Evolutionary conservation across 1,284 basidiomycete genomes (phyloP), one percentile per base, ranked within the genome.

Genomic region (Megacollybia platyphylla): DNA sequence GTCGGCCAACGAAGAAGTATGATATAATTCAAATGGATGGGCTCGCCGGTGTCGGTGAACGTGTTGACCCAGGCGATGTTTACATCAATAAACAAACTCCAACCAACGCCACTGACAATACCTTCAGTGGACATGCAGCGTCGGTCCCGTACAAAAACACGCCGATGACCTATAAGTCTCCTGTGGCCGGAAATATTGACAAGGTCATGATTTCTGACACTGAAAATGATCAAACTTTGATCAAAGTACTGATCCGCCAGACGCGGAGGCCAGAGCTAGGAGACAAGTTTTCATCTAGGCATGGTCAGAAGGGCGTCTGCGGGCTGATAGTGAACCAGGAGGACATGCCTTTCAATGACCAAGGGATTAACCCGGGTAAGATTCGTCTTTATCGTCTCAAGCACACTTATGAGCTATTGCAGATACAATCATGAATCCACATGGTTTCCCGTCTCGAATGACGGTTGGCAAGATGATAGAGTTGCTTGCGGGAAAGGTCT

Each of bases 391-490:
- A 18, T 8, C 18, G 36, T 39, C n/a, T 11, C 24, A n/a, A 28
- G 35, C 39, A 45, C 41, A 44, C 34, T 49, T 41, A 42, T 20
- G 4, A 17, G 10, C n/a, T 5, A 34, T 26, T 46, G 43, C 64
- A 80, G 96, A 98, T 63, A 90, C 94, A 15, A 97, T 99, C 67
- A 98, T 99, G 94, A 99, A 99, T 60, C 96, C 96, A 2, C 96
- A 99, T 63, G 96, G 96, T 56, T 98, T 99, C 73, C 96, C 96
- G 1, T 96, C 91, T 44, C 90, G 96, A 43, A 99, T 99, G 94
- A 97, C 96, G 28, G 96, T 98, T 32, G 96, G 96, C 38, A 98
- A 99, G 68, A 98, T 99, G 96, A 96, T 99, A 46, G 96, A 99
- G 63, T 70, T 97, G 18, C 67, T 99, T 15, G 87, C 91, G n/a